A percentile compares a stretch with the other conserved stretches of the same genome.
Conservation (phyloP, 2,329 filamentous ascomycete species). For the Fusarium keratoplasticum region DNA sequence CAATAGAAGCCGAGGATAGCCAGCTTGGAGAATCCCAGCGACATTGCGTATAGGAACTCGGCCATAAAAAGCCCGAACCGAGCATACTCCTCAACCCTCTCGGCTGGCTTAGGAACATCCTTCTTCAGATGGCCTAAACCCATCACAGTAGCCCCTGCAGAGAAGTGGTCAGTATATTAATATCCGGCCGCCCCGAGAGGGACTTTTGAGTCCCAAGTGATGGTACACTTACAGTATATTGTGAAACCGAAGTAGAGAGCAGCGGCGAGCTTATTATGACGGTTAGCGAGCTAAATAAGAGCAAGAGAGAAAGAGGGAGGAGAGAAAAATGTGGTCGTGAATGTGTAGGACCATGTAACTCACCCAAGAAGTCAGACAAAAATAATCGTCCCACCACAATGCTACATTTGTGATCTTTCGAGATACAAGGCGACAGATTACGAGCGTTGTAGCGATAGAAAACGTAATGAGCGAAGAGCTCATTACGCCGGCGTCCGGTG, state of each 20-base stretch:
- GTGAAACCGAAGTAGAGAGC: slow-evolving; percentile 26
- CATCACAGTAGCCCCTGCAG: slow-evolving; percentile 19
- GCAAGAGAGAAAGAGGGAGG: not conserved
- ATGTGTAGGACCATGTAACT: not conserved
- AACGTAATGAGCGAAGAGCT: slow-evolving; percentile 22
- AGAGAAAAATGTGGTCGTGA: not conserved
- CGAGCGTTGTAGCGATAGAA: slow-evolving; percentile 11
- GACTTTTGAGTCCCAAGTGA: not conserved
- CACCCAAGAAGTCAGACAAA: slow-evolving; percentile 24
- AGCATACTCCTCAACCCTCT: slow-evolving; percentile 25
- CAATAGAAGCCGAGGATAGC: slow-evolving; percentile 32
- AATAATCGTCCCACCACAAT: slow-evolving; percentile 30
- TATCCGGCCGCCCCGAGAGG: too few relatives aligned
- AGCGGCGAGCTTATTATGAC: slow-evolving; percentile 1
- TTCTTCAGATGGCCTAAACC: slow-evolving; percentile 21
- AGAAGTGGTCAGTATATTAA: slow-evolving; percentile 1
- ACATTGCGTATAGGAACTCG: slow-evolving; percentile 27
- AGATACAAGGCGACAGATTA: slow-evolving; percentile 21
- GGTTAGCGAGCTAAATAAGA: not conserved
- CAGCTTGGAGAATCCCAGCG: slow-evolving; percentile 29
- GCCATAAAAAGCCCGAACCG: slow-evolving; percentile 27
- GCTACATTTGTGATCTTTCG: slow-evolving; percentile 22
- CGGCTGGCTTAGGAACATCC: slow-evolving; percentile 12
- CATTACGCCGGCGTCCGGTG: slow-evolving; percentile 28
- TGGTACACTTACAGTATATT: slow-evolving; percentile 20